Conservation (phyloP, 345 rosid genomes). For the Triadica sebifera region DNA sequence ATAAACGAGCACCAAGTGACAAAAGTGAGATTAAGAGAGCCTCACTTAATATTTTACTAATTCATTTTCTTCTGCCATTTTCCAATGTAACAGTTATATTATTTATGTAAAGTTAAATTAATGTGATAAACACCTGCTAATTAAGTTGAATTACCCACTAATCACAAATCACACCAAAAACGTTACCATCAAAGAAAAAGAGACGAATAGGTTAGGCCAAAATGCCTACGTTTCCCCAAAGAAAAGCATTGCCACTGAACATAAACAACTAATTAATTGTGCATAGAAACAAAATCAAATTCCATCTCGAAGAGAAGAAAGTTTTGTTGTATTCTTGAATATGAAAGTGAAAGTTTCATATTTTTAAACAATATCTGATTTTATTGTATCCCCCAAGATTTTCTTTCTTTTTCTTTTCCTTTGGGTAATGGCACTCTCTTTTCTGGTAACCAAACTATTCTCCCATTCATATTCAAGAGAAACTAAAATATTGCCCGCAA, state of each 20-base stretch:
- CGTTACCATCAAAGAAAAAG: conserved; percentile 23
- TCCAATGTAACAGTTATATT: too few relatives aligned
- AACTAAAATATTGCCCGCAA: background rate
- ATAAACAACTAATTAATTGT: background rate
- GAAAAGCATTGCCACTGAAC: background rate
- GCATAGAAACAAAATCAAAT: too few relatives aligned
- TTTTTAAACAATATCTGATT: background rate
- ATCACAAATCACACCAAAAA: conserved; percentile 33
- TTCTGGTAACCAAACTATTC: background rate
- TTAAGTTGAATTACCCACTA: conserved; percentile 10
- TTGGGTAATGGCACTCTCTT: background rate
- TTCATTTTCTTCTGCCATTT: too few relatives aligned
- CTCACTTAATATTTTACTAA: too few relatives aligned
- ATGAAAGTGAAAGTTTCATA: too few relatives aligned
- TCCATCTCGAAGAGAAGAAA: background rate
- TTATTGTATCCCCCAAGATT: background rate
- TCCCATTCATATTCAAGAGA: background rate
- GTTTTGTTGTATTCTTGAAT: too few relatives aligned
- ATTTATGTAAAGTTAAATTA: too few relatives aligned
- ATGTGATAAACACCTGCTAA: background rate
- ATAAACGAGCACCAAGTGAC: too few relatives aligned
- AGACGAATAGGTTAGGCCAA: background rate
- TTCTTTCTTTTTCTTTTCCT: background rate
- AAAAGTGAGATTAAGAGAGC: too few relatives aligned
- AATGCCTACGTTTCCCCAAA: background rate